Conservation (phyloP, 768 basidiomycete genomes). For the Trametes cinnabarina region DNA sequence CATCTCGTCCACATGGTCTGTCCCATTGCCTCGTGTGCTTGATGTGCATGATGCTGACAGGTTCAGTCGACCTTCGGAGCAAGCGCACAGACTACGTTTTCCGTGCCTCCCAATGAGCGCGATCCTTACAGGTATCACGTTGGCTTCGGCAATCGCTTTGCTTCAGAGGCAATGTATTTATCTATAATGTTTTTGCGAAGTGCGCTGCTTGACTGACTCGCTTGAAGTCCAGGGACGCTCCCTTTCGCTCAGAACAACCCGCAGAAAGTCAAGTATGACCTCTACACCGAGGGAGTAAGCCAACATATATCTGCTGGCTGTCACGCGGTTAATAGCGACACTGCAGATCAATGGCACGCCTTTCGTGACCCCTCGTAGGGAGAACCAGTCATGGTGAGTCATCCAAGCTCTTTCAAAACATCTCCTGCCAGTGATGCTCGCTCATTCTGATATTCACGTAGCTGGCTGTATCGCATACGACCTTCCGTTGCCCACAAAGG, state of each 20-base stretch:
- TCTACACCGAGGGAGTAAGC: conserved; percentile 58
- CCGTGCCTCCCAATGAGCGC: conserved; percentile 37
- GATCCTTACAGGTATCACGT: conserved; percentile 60
- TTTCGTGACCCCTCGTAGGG: conserved; percentile 54
- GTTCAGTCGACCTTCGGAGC: conserved; percentile 26
- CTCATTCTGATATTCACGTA: no score
- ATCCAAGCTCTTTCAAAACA: no score
- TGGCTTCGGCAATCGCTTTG: conserved; percentile 58
- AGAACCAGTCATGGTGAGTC: conserved; percentile 52
- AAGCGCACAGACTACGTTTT: conserved; percentile 40
- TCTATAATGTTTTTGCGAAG: no score
- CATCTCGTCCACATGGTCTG: no score
- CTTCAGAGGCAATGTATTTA: conserved; percentile 53
- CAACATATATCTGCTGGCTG: no score
- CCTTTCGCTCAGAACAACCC: conserved; percentile 61
- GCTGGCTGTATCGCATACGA: conserved; percentile 66
- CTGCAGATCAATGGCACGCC: conserved; percentile 57
- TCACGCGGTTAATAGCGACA: neutral
- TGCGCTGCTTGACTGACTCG: no score
- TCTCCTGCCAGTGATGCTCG: no score
- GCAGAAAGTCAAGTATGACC: conserved; percentile 59
- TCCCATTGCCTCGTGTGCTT: no score
- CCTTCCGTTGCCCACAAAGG: conserved; percentile 68
- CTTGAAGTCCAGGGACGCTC: conserved; percentile 49
- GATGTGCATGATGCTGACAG: neutral